These are phyloP conservation scores for Russula sp. DNA, from an alignment of 768 basidiomycete species.

Conservation along the genomic window DNA sequence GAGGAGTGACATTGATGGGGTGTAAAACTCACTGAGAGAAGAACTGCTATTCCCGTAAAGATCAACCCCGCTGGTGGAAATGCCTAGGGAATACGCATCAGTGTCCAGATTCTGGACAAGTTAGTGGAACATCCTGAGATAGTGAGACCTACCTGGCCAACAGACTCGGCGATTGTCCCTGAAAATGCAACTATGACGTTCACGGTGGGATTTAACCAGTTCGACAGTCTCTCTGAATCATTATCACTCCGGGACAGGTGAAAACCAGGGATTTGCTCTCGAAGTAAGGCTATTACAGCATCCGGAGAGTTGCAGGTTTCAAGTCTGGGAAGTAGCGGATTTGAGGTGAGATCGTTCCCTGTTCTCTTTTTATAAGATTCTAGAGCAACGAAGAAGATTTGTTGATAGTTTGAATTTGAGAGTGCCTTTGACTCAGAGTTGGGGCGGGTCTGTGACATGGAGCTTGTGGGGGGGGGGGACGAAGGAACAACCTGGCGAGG, in stretches of 20 bases:
- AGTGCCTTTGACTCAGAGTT: too few relatives aligned
- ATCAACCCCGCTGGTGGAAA: not conserved
- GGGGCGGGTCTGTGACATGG: too few relatives aligned
- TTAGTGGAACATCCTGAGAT: not conserved
- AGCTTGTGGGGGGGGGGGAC: too few relatives aligned
- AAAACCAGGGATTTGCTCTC: not conserved
- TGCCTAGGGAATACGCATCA: not conserved
- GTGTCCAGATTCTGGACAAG: not conserved
- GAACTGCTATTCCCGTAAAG: not conserved
- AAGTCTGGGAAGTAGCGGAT: not conserved
- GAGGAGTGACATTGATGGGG: too few relatives aligned
- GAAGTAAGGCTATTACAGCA: not conserved
- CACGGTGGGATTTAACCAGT: not conserved
- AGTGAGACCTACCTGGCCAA: not conserved
- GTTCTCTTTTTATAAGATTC: not conserved
- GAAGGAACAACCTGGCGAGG: too few relatives aligned
- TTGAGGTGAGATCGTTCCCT: not conserved
- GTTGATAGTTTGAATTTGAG: too few relatives aligned
- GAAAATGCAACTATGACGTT: not conserved
- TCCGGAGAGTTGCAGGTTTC: not conserved
- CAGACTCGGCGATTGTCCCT: not conserved
- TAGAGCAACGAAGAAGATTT: not conserved
- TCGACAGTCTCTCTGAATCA: not conserved
- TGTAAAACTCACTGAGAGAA: not conserved
- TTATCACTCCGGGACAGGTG: not conserved